phyloP scores from a whole-genome alignment of 2,329 filamentous ascomycete species.

The Zymoseptoria pseudotritici region DNA sequence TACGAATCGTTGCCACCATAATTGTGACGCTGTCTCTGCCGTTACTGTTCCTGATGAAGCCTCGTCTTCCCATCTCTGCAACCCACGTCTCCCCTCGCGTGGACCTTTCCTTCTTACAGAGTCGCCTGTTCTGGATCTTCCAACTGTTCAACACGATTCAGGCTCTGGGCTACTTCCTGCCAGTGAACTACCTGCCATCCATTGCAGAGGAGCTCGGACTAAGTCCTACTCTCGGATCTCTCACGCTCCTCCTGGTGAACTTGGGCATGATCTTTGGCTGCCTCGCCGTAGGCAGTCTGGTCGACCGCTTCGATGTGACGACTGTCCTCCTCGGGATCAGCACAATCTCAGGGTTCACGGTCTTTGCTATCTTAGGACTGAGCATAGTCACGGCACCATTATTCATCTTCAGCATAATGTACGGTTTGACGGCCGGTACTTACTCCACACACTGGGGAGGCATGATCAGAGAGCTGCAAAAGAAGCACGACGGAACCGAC shows the following conservation, averaged over 20 bases:
- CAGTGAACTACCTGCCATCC: constrained; percentile 36
- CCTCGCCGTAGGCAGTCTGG: constrained; percentile 33
- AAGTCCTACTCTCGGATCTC: constrained; percentile 27
- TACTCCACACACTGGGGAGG: constrained; percentile 32
- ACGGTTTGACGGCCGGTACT: constrained; percentile 36
- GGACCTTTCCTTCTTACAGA: constrained; percentile 31
- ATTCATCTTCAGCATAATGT: constrained; percentile 38
- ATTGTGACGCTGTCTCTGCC: constrained; percentile 9
- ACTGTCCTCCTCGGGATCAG: constrained; percentile 33
- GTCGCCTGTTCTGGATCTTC: constrained; percentile 35
- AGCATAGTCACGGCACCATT: constrained; percentile 36
- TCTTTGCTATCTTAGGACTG: constrained; percentile 41
- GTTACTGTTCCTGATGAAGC: constrained; percentile 18
- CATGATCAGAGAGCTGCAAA: constrained; percentile 17
- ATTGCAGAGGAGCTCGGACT: constrained; percentile 35
- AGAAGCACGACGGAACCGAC: constrained; percentile 27
- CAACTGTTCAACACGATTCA: constrained; percentile 38
- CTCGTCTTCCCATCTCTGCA: constrained; percentile 19
- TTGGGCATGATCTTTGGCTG: constrained; percentile 32
- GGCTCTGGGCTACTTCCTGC: constrained; percentile 38
- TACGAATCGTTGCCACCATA: constrained; percentile 11
- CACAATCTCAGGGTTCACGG: constrained; percentile 28
- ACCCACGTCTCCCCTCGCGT: constrained; percentile 25
- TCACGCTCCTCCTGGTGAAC: constrained; percentile 36
- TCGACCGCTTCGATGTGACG: constrained; percentile 35